These are phyloP conservation scores for Kluyveromyces wickerhamii DNA, from an alignment of 805 yeast genomes.

Conservation along the genomic window DNA sequence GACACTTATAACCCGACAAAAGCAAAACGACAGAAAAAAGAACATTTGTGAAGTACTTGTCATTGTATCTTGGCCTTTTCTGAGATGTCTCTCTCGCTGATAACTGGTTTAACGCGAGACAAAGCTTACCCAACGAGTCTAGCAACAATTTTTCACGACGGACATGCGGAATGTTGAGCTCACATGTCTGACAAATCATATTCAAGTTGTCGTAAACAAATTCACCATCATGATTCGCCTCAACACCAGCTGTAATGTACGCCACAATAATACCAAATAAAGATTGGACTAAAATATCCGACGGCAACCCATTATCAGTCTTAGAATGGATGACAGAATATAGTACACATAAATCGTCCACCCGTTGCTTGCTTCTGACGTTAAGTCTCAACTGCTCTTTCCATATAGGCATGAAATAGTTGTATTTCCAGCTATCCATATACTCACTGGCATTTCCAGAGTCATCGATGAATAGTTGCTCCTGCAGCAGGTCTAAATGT, in stretches of 20 bases:
- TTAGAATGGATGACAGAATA: slow-evolving; percentile 9
- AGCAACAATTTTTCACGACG: not conserved
- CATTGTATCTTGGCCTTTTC: slow-evolving; percentile 12
- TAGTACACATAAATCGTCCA: slow-evolving; percentile 6
- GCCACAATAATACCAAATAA: slow-evolving; percentile 10
- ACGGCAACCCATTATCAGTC: slow-evolving; percentile 9
- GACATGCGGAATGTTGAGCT: slow-evolving; percentile 10
- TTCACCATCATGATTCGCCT: not conserved
- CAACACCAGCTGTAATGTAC: slow-evolving; percentile 8
- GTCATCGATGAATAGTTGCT: slow-evolving; percentile 18
- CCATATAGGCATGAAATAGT: slow-evolving; percentile 21
- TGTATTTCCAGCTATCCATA: slow-evolving; percentile 17
- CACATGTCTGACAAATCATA: slow-evolving; percentile 17
- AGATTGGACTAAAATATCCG: slow-evolving; percentile 13
- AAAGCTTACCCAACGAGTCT: slow-evolving; percentile 9
- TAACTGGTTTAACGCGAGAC: slow-evolving; percentile 10
- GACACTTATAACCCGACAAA: slow-evolving; percentile 6
- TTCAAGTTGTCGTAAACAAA: slow-evolving; percentile 14
- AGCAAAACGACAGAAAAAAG: slow-evolving; percentile 17
- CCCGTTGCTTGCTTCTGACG: not conserved
- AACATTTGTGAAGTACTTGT: slow-evolving; percentile 13
- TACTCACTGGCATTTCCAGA: slow-evolving; percentile 11
- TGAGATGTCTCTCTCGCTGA: slow-evolving; percentile 11
- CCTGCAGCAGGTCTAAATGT: slow-evolving; percentile 15
- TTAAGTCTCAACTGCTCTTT: not conserved